Percentiles rank a stretch among this genome's conserved stretches.
phyloP scores from a whole-genome alignment of 164 flowering plant genomes.

The Taxillus chinensis region DNA sequence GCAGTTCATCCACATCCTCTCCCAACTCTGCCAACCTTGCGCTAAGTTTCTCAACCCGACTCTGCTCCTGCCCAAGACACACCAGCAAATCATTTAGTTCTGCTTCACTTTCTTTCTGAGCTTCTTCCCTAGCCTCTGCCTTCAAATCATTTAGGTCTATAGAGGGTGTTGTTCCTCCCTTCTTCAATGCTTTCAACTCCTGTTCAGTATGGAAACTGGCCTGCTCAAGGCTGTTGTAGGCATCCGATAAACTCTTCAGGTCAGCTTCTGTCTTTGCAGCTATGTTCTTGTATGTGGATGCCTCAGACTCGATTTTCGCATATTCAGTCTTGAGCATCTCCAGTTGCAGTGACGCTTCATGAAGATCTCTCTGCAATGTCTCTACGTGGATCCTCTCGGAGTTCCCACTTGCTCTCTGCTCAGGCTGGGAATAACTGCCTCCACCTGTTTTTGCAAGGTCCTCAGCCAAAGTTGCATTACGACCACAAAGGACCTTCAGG shows the following conservation, averaged over 20 bases:
- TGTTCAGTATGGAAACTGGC: conserved; percentile 60
- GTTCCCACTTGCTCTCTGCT: conserved; percentile 33
- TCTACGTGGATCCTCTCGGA: conserved; percentile 65
- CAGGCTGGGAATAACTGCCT: conserved; percentile 23
- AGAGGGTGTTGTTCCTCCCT: conserved; percentile 27
- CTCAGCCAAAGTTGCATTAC: conserved; percentile 84
- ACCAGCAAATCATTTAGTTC: conserved; percentile 84
- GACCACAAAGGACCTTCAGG: conserved; percentile 69
- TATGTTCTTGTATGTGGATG: conserved; percentile 41
- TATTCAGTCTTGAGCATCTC: conserved; percentile 71
- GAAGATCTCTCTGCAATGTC: conserved; percentile 65
- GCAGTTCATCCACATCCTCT: conserved; percentile 79
- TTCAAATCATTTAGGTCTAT: conserved; percentile 53
- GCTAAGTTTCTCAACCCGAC: conserved; percentile 76
- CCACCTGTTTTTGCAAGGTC: conserved; percentile 63
- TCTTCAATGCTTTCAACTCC: conserved; percentile 47
- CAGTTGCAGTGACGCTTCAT: conserved; percentile 52
- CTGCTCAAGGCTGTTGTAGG: conserved; percentile 90
- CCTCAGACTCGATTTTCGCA: conserved; percentile 54
- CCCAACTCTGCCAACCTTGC: conserved; percentile 70
- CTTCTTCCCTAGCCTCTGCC: conserved; percentile 84
- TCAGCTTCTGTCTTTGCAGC: conserved; percentile 77
- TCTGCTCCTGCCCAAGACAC: conserved; percentile 96
- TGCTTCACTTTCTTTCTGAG: conserved; percentile 78
- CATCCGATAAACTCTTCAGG: conserved; percentile 73